Conservation (phyloP, 148 eudicot species). For the Fallopia convolvulus region DNA sequence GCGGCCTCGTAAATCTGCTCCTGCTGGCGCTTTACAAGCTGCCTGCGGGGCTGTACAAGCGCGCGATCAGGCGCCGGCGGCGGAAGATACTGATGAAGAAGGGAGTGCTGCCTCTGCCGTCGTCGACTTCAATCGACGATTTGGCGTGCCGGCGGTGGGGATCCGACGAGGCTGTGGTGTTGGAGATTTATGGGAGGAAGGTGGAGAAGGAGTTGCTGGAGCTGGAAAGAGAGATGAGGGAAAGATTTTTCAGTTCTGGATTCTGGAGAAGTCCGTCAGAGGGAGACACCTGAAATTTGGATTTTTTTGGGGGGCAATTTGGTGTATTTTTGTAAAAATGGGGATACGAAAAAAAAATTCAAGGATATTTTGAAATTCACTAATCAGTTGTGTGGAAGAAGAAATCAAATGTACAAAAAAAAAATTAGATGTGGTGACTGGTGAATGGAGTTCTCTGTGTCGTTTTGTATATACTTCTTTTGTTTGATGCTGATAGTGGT, state of each 20-base stretch:
- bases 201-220: constrained; percentile 16
- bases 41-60: constrained; percentile 49
- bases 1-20: constrained; percentile 29
- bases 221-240: constrained; percentile 21
- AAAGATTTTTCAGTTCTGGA: constrained; percentile 15
- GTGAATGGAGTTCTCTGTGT: neutral
- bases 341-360: neutral
- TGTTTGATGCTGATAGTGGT: constrained; percentile 4
- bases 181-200: constrained; percentile 14
- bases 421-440: neutral
- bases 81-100: constrained; percentile 4
- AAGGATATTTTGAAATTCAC: neutral
- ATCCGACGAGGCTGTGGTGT: constrained; percentile 6
- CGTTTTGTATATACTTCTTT: neutral
- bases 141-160: neutral
- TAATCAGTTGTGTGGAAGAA: neutral
- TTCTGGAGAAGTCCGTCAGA: constrained; percentile 20
- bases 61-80: neutral
- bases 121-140: neutral
- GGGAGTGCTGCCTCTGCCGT: neutral
- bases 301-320: neutral
- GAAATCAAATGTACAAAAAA: neutral
- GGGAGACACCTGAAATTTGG: neutral
- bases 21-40: constrained; percentile 36
- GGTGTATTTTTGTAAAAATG: neutral